Base-by-base conservation (phyloP, 805 yeast genomes). In the Metschnikowia hibisci region DNA sequence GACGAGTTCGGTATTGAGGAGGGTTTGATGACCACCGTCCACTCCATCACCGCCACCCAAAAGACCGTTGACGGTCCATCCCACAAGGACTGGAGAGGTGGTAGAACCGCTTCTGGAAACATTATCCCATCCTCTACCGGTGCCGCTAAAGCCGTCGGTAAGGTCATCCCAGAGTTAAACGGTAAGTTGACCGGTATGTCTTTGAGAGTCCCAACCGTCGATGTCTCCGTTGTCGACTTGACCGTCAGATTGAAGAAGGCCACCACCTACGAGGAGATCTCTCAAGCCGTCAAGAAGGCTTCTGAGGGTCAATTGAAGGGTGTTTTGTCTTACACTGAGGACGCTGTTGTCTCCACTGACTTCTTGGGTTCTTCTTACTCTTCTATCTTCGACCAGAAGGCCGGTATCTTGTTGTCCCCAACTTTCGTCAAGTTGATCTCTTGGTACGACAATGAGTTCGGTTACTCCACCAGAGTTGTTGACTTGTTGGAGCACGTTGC, bases 11-110 rank as follows among this genome's bases (percentile, higher is more conserved):
- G 95, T 52, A 82, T 88, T 61, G 86, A 83, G 64, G 88, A 87
- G 71, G 96, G 95, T 73, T 78, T 88, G 65, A 88, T 88, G 96
- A 88, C 96, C 73, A 88, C 96, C 52, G 90, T 88, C 56, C 96
- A 88, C 81, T 86, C 96, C 66, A 84, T 87, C 74, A 88, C 96
- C 57, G 96, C 96, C 59, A 85, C 96, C 62, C 96, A 88, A 75
- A 88, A 88, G 83, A 84, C 95, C 51, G 96, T 88, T 55, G 96
- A 88, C 70, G 96, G 96, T 74, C 95, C 96, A 61, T 87, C 96
- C 68, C 88, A 83, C 81, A 88, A 88, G 81, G 96, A 88, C 80
- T 88, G 96, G 96, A 84, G 96, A 82, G 96, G 96, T 69, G 96
- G 96, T 71, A 85, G 96, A 78, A 84, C 96, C 60, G 96, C 96